Conservation (phyloP, 495 filamentous ascomycete genomes). For the Aspergillus avenaceus region DNA sequence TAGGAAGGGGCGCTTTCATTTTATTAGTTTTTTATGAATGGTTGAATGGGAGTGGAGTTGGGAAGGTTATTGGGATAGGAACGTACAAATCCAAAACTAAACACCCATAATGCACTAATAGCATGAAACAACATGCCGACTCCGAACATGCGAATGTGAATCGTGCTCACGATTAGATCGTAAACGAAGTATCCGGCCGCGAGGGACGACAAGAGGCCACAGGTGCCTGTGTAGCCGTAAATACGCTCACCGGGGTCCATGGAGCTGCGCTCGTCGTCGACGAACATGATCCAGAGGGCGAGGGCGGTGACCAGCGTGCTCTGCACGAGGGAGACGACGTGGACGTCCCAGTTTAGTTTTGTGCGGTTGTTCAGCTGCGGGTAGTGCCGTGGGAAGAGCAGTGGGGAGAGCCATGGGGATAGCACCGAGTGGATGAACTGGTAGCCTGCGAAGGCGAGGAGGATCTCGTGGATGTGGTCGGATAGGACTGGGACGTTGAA, state of each 20-base stretch:
- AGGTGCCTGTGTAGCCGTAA: constrained; percentile 83
- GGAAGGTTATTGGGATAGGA: neutral
- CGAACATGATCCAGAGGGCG: constrained; percentile 79
- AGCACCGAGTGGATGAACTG: constrained; percentile 66
- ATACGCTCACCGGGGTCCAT: constrained; percentile 76
- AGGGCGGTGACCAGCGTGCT: constrained; percentile 69
- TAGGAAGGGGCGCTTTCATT: constrained; percentile 63
- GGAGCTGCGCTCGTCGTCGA: constrained; percentile 66
- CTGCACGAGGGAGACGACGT: constrained; percentile 91
- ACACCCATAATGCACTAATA: constrained; percentile 78
- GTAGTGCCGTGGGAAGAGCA: constrained; percentile 71
- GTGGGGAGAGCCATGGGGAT: constrained; percentile 68
- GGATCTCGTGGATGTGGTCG: constrained; percentile 84
- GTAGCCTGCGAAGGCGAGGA: constrained; percentile 72
- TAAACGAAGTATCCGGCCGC: constrained; percentile 96
- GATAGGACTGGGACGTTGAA: constrained; percentile 66
- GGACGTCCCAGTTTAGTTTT: constrained; percentile 91
- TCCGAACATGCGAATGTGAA: constrained; percentile 77
- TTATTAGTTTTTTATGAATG: neutral
- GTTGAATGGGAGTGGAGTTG: neutral
- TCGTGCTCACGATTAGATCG: constrained; percentile 73
- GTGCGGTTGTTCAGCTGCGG: constrained; percentile 59
- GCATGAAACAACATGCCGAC: constrained; percentile 87
- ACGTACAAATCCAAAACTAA: constrained; percentile 89
- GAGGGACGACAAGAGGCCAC: constrained; percentile 76